Base-by-base conservation (phyloP, 2,329 filamentous ascomycete genomes). In the Magnaporthiopsis incrustans region DNA sequence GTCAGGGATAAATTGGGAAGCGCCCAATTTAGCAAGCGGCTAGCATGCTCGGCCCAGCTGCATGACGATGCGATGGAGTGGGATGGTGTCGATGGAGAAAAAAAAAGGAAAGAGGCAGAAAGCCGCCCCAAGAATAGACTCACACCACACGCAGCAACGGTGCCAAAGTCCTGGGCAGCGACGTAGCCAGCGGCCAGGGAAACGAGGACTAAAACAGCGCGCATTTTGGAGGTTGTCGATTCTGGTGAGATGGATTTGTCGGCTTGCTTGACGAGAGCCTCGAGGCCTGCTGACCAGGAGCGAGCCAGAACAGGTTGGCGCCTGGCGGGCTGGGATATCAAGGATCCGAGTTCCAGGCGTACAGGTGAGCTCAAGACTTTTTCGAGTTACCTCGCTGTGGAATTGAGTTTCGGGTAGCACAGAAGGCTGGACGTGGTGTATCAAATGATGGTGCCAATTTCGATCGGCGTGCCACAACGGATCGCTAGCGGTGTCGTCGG, bases 71-170 rank as follows among this genome's bases (percentile, higher is more conserved):
- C 22, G 7, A 2, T 14, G 18, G 44, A n/a, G n/a, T n/a, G n/a
- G n/a, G n/a, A n/a, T n/a, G n/a, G n/a, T n/a, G n/a, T n/a, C n/a
- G n/a, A 22, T n/a, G n/a, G 18, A 11, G 44, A n/a, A 22, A 22
- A 22, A 22, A 22, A 11, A 53, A 53, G n/a, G 3, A 53, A 4
- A 53, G 3, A 14, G n/a, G 7, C 44, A 25, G 44, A 53, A 53
- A 53, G 44, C 44, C 44, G 44, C 15, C 22, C 22, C 22, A n/a
- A 53, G 44, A 53, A 53, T 22, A 22, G 18, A 60, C 59, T 60
- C 33, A 60, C 59, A 18, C 32, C 59, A 38, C 59, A 60, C 38
- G 59, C 59, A 33, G 59, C 33, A 32, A 60, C 32, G 26, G 59
- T 32, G 59, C 38, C 38, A 33, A 60, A 38, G 33, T 60, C 59